Evolutionary conservation across 2,329 filamentous ascomycete species (phyloP).

Genomic region (Bipolaris victoriae): DNA sequence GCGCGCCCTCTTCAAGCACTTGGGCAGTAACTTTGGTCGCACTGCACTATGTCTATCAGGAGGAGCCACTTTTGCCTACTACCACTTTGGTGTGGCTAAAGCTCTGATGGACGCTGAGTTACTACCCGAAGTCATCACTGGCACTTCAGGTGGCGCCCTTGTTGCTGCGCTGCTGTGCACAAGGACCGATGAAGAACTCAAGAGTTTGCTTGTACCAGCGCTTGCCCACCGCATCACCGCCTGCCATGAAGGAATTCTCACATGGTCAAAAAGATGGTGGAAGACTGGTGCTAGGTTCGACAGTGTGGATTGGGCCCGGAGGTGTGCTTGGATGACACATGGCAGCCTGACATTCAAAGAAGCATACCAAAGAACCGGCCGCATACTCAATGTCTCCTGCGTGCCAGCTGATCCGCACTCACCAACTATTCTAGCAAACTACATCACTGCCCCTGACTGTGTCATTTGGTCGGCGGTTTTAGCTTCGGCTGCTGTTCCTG

Average conservation of each 20-base stretch:
- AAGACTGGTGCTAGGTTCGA: constrained; percentile 93
- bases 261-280: constrained; percentile 87
- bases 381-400: constrained; percentile 94
- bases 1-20: constrained; percentile 80
- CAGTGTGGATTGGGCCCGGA: constrained; percentile 85
- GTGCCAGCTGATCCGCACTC: constrained; percentile 96
- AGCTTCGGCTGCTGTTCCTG: constrained; percentile 92
- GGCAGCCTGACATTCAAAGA: constrained; percentile 94
- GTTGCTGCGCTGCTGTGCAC: constrained; percentile 88
- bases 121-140: constrained; percentile 92
- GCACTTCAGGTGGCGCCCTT: constrained; percentile 91
- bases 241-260: constrained; percentile 76
- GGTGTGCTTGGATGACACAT: constrained; percentile 86
- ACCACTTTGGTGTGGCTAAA: constrained; percentile 92
- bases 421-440: constrained; percentile 90
- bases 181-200: constrained; percentile 88
- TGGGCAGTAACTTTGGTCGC: constrained; percentile 88
- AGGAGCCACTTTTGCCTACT: constrained; percentile 93
- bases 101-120: constrained; percentile 85
- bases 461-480: constrained; percentile 98
- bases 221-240: constrained; percentile 85
- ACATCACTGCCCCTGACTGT: constrained; percentile 92
- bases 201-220: constrained; percentile 81
- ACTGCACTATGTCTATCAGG: constrained; percentile 93
- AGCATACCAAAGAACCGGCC: constrained; percentile 90